Conservation (phyloP, 495 filamentous ascomycete genomes). For the Lindgomyces ingoldianus region DNA sequence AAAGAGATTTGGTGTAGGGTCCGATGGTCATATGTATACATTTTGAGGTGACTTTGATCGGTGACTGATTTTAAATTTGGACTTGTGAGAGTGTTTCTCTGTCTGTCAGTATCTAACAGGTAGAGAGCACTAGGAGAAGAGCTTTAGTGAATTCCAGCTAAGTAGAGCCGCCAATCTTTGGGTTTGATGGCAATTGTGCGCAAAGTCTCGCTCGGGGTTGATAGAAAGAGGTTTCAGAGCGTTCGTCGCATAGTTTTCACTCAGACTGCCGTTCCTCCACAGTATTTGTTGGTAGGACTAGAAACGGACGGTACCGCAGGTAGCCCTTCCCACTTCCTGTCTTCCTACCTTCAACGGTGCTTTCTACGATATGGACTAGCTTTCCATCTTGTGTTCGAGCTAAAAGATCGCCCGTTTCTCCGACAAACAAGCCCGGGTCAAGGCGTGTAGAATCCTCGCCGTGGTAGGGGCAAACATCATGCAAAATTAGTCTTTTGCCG, state of each 20-base stretch:
- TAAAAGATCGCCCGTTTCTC: background rate
- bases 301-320: background rate
- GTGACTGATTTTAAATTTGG: too few species aligned
- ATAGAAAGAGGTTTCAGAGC: too few species aligned
- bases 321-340: background rate
- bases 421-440: background rate
- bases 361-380: background rate
- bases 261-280: background rate
- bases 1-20: too few species aligned
- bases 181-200: too few species aligned
- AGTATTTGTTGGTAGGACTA: background rate
- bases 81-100: too few species aligned
- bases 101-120: too few species aligned
- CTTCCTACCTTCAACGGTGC: constrained; percentile 1
- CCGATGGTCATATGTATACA: too few species aligned
- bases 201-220: too few species aligned
- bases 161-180: too few species aligned
- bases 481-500: constrained; percentile 11
- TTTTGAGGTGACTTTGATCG: too few species aligned
- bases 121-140: too few species aligned
- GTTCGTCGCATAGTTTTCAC: background rate
- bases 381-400: background rate
- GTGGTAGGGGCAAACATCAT: background rate
- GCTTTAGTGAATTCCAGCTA: too few species aligned
- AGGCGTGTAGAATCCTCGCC: background rate